Conservation (phyloP, 345 rosid genomes). For the Erysimum cheiranthoides region DNA sequence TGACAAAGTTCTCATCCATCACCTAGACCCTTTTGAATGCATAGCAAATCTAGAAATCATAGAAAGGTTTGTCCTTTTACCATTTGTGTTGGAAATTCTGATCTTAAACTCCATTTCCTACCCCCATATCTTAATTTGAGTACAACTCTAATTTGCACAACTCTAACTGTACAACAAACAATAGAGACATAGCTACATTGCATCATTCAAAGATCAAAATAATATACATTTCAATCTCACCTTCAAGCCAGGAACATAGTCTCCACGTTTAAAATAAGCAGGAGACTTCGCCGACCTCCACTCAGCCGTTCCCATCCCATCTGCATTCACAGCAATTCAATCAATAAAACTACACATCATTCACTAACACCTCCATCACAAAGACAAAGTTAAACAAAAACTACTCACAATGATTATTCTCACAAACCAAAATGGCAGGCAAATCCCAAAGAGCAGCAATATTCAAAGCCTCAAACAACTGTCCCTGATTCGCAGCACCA, state of each 20-base stretch:
- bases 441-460: slow-evolving; percentile 90
- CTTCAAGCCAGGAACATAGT: slow-evolving; percentile 93
- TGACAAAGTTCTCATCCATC: no score
- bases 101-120: no score
- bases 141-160: no score
- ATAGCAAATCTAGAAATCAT: no score
- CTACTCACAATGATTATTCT: slow-evolving; percentile 83
- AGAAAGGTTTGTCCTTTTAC: no score
- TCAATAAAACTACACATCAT: not conserved
- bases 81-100: no score
- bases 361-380: not conserved
- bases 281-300: slow-evolving; percentile 95
- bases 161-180: not conserved
- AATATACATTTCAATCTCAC: slow-evolving; percentile 36
- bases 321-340: no score
- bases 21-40: no score
- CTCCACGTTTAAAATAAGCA: slow-evolving; percentile 87
- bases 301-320: no score
- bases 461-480: slow-evolving; percentile 90
- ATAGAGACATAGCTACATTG: slow-evolving; percentile 16
- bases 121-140: no score
- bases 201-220: not conserved
- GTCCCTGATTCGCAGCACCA: slow-evolving; percentile 95
- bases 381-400: not conserved
- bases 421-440: slow-evolving; percentile 83